phyloP scores from a whole-genome alignment of 768 basidiomycete genomes.

The Pisolithus marmoratus region DNA sequence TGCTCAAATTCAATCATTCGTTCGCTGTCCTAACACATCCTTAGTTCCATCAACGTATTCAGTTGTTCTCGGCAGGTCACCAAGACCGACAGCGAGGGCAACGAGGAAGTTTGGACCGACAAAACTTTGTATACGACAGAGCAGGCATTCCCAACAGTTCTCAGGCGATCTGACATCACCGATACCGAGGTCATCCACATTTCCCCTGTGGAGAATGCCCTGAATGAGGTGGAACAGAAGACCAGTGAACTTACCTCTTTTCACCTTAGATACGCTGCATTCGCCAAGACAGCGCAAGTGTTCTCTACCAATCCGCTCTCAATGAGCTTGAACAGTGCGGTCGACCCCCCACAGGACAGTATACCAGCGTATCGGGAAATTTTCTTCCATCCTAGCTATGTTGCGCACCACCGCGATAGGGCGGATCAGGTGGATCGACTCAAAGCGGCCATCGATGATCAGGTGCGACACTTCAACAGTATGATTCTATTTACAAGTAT shows the following conservation, averaged over 20 bases:
- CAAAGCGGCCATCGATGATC: slow-evolving; percentile 70
- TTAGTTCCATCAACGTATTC: slow-evolving; percentile 79
- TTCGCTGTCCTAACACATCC: slow-evolving; percentile 1
- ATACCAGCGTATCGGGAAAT: slow-evolving; percentile 69
- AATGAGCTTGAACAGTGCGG: slow-evolving; percentile 81
- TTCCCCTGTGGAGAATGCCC: slow-evolving; percentile 79
- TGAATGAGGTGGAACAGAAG: slow-evolving; percentile 75
- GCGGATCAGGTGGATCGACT: slow-evolving; percentile 68
- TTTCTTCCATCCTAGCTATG: slow-evolving; percentile 71
- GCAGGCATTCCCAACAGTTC: slow-evolving; percentile 85
- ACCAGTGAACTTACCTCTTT: slow-evolving; percentile 71
- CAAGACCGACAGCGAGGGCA: slow-evolving; percentile 57
- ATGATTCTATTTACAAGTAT: not conserved
- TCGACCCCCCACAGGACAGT: slow-evolving; percentile 76
- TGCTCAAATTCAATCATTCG: slow-evolving; percentile 1
- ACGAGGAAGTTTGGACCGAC: slow-evolving; percentile 79
- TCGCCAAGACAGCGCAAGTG: slow-evolving; percentile 68
- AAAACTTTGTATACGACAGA: slow-evolving; percentile 86
- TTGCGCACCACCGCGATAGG: slow-evolving; percentile 63
- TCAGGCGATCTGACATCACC: slow-evolving; percentile 83
- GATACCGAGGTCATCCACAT: slow-evolving; percentile 67
- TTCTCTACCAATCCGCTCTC: slow-evolving; percentile 77
- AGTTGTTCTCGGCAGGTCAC: slow-evolving; percentile 66
- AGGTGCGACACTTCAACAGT: slow-evolving; percentile 40
- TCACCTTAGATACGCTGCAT: slow-evolving; percentile 65